These are phyloP conservation scores for Penicillium sp. DNA, from an alignment of 2,329 filamentous ascomycete species.

Conservation along the genomic window DNA sequence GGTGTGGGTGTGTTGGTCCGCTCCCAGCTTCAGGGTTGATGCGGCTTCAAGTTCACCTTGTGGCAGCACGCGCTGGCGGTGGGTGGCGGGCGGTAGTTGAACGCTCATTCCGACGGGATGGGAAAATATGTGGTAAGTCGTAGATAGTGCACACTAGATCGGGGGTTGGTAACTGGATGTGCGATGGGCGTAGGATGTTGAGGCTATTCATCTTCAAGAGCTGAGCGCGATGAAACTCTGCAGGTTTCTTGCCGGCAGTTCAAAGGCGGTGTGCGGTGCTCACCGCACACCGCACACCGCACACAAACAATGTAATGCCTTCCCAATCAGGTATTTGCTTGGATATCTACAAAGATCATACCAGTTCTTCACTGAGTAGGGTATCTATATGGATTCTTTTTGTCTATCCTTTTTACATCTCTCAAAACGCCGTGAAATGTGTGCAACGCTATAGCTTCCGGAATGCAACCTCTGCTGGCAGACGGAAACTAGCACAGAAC, in stretches of 20 bases:
- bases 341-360: background rate
- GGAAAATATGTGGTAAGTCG: background rate
- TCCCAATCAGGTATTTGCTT: slow-evolving; percentile 11
- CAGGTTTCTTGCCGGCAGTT: slow-evolving; percentile 18
- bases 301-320: no score
- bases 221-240: slow-evolving; percentile 7
- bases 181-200: background rate
- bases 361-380: background rate
- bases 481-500: slow-evolving; percentile 90
- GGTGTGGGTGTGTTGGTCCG: slow-evolving; percentile 89
- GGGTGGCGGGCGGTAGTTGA: slow-evolving; percentile 36
- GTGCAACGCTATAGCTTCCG: slow-evolving; percentile 22
- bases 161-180: background rate
- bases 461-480: slow-evolving; percentile 83
- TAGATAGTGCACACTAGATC: background rate
- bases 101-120: slow-evolving; percentile 29
- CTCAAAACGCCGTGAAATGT: slow-evolving; percentile 20
- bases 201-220: slow-evolving; percentile 1
- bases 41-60: slow-evolving; percentile 79
- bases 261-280: slow-evolving; percentile 20
- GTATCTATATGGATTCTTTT: slow-evolving; percentile 19
- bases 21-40: slow-evolving; percentile 78
- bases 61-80: slow-evolving; percentile 43
- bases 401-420: slow-evolving; percentile 11
- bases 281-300: background rate